A percentile compares a stretch with the other conserved stretches of the same genome.
phyloP scores from a whole-genome alignment of 2,329 filamentous ascomycete genomes.

The Paecilomyces niveus region DNA sequence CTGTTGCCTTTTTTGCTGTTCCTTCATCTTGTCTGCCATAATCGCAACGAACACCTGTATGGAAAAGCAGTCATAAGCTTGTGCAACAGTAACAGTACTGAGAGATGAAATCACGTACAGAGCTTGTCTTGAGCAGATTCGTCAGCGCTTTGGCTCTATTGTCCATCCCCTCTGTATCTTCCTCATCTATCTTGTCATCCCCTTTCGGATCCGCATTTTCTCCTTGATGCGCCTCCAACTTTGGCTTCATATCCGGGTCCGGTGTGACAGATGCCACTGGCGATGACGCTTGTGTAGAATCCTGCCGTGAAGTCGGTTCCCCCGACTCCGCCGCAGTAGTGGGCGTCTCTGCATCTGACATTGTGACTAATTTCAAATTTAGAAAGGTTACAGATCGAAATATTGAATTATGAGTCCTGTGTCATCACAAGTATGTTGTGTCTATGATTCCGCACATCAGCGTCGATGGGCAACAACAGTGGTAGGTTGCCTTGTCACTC shows the following conservation, averaged over 20 bases:
- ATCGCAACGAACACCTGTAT: constrained; percentile 41
- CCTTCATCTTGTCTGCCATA: constrained; percentile 44
- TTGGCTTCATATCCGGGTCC: constrained; percentile 8
- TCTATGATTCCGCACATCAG: background rate
- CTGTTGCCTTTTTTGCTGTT: constrained; percentile 35
- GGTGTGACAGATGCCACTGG: constrained; percentile 15
- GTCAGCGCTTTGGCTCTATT: constrained; percentile 38
- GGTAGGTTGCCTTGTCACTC: background rate
- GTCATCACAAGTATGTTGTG: background rate
- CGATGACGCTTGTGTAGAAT: constrained; percentile 25
- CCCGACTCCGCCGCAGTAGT: constrained; percentile 19
- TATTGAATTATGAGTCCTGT: background rate
- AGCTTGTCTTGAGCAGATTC: constrained; percentile 40
- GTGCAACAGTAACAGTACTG: background rate
- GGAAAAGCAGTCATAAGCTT: constrained; percentile 3
- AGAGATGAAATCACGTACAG: constrained; percentile 19
- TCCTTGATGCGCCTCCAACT: constrained; percentile 3
- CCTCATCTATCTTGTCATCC: constrained; percentile 3
- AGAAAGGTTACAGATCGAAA: background rate
- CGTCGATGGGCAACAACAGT: background rate
- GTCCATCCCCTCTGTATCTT: constrained; percentile 33
- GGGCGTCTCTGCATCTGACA: constrained; percentile 21
- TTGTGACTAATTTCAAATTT: constrained; percentile 3
- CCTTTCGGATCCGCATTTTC: background rate
- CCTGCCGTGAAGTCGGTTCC: constrained; percentile 16